Percentiles rank a stretch among this genome's conserved stretches.
Conservation (phyloP, 1,284 basidiomycete genomes). For the Pholiota adiposa region DNA sequence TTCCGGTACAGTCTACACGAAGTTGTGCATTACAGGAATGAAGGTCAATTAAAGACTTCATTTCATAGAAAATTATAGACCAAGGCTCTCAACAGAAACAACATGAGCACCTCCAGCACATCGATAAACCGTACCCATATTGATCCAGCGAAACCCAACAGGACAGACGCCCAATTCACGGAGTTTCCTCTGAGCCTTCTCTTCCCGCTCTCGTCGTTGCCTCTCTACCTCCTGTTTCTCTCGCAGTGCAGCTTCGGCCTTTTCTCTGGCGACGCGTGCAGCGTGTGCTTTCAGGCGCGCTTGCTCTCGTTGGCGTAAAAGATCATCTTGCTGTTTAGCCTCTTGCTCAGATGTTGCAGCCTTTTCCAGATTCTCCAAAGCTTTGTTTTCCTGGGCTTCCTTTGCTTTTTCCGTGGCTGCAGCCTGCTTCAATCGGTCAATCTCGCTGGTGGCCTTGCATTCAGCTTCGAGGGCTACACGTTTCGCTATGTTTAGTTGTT, state of each 20-base stretch:
- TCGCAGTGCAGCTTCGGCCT: slow-evolving; percentile 34
- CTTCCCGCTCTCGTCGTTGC: slow-evolving; percentile 39
- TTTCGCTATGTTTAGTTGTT: slow-evolving; percentile 13
- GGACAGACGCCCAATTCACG: slow-evolving; percentile 56
- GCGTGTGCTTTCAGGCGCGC: slow-evolving; percentile 30
- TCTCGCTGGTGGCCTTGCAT: background rate
- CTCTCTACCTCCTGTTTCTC: slow-evolving; percentile 39
- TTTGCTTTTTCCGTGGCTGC: slow-evolving; percentile 23
- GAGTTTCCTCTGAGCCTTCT: slow-evolving; percentile 48
- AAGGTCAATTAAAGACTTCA: background rate
- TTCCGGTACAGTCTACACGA: background rate
- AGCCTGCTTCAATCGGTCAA: slow-evolving; percentile 15
- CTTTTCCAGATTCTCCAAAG: slow-evolving; percentile 21
- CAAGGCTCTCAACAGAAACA: slow-evolving; percentile 31
- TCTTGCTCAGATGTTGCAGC: slow-evolving; percentile 29
- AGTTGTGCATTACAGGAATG: background rate
- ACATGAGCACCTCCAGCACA: slow-evolving; percentile 61
- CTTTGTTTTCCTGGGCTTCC: slow-evolving; percentile 16
- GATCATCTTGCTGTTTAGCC: slow-evolving; percentile 29
- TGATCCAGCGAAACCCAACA: slow-evolving; percentile 58
- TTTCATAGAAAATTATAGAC: slow-evolving; percentile 15
- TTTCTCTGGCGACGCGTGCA: slow-evolving; percentile 31
- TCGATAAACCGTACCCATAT: slow-evolving; percentile 47
- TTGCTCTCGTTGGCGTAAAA: slow-evolving; percentile 32
- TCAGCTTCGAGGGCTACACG: slow-evolving; percentile 12